Conservation (phyloP, 2,329 filamentous ascomycete genomes). For the Fonsecaea multimorphosa region DNA sequence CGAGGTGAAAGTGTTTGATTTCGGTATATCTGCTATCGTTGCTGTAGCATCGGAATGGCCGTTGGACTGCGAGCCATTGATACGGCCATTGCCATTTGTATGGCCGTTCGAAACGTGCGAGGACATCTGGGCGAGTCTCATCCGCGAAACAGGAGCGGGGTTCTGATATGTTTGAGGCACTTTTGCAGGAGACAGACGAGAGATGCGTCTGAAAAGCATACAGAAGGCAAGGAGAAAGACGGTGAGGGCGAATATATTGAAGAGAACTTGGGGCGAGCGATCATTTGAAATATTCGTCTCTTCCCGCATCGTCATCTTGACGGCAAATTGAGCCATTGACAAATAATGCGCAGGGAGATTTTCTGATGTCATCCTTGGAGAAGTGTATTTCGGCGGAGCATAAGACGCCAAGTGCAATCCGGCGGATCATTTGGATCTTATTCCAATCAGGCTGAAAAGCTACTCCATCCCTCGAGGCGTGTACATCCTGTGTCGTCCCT, state of each 20-base stretch:
- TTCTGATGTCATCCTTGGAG: conserved; percentile 7
- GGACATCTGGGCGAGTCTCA: conserved; percentile 54
- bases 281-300: not conserved
- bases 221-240: conserved; percentile 24
- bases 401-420: not conserved
- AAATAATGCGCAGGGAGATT: conserved; percentile 3
- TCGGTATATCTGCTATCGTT: conserved; percentile 60
- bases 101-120: conserved; percentile 46
- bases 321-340: conserved; percentile 4
- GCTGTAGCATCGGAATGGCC: conserved; percentile 24
- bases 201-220: conserved; percentile 29
- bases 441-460: not conserved
- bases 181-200: conserved; percentile 24
- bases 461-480: too few species aligned
- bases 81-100: conserved; percentile 29
- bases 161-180: not conserved
- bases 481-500: not conserved
- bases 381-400: not conserved
- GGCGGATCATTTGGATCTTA: not conserved
- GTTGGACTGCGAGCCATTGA: conserved; percentile 14
- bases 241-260: conserved; percentile 12
- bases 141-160: conserved; percentile 34
- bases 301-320: conserved; percentile 5
- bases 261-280: not conserved
- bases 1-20: conserved; percentile 68